Conservation (phyloP, 805 yeast species). For the Danielia reshetovae region DNA sequence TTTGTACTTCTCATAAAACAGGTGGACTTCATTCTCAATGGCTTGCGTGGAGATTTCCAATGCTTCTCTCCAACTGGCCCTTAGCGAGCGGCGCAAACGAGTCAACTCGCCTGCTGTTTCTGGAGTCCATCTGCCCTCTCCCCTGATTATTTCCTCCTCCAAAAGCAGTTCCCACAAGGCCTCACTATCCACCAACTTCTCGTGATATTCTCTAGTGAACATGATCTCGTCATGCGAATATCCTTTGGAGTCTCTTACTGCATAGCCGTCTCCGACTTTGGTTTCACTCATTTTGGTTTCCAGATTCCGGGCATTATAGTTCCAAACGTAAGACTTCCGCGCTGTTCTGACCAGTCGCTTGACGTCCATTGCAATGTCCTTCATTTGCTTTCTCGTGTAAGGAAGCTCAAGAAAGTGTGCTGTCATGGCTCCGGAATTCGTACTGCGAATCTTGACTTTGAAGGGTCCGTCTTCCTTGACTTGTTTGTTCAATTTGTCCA, state of each 20-base stretch:
- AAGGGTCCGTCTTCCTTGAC: slow-evolving; percentile 36
- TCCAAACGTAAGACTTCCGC: slow-evolving; percentile 27
- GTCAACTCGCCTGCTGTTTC: slow-evolving; percentile 2
- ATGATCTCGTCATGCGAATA: slow-evolving; percentile 25
- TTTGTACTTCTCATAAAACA: slow-evolving; percentile 14
- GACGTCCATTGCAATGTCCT: slow-evolving; percentile 28
- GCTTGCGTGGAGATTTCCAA: slow-evolving; percentile 7
- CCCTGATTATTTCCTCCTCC: slow-evolving; percentile 5
- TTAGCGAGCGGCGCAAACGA: slow-evolving; percentile 8
- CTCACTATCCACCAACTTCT: slow-evolving; percentile 24
- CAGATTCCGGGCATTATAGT: slow-evolving; percentile 1
- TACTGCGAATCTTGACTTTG: slow-evolving; percentile 26
- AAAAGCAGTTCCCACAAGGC: slow-evolving; percentile 34
- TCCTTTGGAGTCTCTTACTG: slow-evolving; percentile 26
- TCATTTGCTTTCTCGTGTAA: slow-evolving; percentile 14
- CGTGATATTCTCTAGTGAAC: slow-evolving; percentile 26
- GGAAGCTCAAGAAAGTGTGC: slow-evolving; percentile 30
- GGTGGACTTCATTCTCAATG: slow-evolving; percentile 11
- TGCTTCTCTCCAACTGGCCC: slow-evolving; percentile 12
- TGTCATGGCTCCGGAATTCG: slow-evolving; percentile 29
- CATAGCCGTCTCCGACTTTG: slow-evolving; percentile 26
- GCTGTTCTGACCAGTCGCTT: slow-evolving; percentile 23
- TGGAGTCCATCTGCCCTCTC: slow-evolving; percentile 13
- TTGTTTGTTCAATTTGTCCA: slow-evolving; percentile 16
- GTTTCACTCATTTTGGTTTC: slow-evolving; percentile 4